Evolutionary conservation across 768 basidiomycete genomes (phyloP), one percentile per base, ranked within the genome.

Genomic region (Imleria badia): DNA sequence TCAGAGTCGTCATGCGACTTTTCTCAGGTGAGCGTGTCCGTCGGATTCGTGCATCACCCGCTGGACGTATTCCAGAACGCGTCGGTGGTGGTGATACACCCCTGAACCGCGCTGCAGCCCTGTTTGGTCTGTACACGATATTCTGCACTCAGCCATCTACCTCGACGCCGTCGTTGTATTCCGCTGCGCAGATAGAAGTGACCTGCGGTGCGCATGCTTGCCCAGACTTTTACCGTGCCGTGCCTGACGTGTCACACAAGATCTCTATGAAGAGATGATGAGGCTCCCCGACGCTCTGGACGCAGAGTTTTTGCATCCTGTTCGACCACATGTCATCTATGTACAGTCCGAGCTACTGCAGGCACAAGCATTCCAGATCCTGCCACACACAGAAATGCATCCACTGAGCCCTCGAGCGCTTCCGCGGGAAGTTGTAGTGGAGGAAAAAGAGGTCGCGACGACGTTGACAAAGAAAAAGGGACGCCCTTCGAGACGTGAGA

Each of bases 71-170:
- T 46, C 15, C 56, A 91, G 89, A 91, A 66, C 78, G 78, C 34
- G 73, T 81, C 56, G 69, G 67, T 6, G 74, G 74, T 42, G 74
- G 74, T 1, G 79, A 84, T 61, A 67, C 79, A 9, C 81, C 81
- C 6, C 72, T 88, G 40, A 75, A 71, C n/a, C 78, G 83, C 56
- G 76, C 77, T 7, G 79, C 79, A 20, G 86, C 84, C 1, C 65
- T 91, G 22, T 90, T 91, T 64, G 85, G 78, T 5, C 65, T 87
- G 44, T 91, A 91, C 65, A 81, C 83, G 3, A 86, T 91, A 60
- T 83, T 82, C 64, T 74, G 72, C 52, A 84, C 87, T 11, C 91
- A 91, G 69, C 85, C 89, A 14, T 74, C 75, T 11, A 69, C 73
- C 11, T 76, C 81, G 5, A 72, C 76, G 5, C 84, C 85, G 20